These are phyloP conservation scores for Dysphania ambrosioides DNA, from an alignment of 148 eudicot genomes.

Conservation along the genomic window DNA sequence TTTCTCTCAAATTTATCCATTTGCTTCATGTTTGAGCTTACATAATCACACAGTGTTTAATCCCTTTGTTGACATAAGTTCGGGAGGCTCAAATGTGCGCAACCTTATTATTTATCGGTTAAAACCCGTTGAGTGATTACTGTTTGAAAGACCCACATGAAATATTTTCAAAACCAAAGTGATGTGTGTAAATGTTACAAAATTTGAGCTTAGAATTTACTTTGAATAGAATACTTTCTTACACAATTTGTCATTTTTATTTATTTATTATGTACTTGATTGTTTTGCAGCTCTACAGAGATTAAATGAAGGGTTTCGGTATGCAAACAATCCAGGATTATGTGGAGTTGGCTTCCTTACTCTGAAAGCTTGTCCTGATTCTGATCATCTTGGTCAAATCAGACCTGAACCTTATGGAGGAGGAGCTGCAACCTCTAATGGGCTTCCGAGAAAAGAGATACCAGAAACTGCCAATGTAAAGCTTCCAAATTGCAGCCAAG, in stretches of 20 bases:
- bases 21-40: too few relatives aligned
- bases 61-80: not conserved
- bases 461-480: conserved; percentile 80
- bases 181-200: too few relatives aligned
- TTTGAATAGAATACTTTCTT: not conserved
- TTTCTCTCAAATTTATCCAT: not conserved
- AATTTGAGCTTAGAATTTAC: not conserved
- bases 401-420: conserved; percentile 53
- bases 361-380: conserved; percentile 48
- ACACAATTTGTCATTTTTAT: not conserved
- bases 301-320: conserved; percentile 73
- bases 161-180: not conserved
- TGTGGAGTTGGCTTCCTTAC: conserved; percentile 71
- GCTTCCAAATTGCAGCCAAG: conserved; percentile 47
- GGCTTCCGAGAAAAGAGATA: conserved; percentile 47
- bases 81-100: not conserved
- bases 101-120: not conserved
- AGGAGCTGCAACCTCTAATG: conserved; percentile 26
- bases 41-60: too few relatives aligned
- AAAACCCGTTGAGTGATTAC: too few relatives aligned
- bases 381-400: conserved; percentile 35
- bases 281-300: conserved; percentile 67
- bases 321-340: conserved; percentile 63
- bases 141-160: too few relatives aligned
- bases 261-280: conserved; percentile 1